Evolutionary conservation across 352 stramenopile species (phyloP).

Genomic region (Nothophytophthora sp.): DNA sequence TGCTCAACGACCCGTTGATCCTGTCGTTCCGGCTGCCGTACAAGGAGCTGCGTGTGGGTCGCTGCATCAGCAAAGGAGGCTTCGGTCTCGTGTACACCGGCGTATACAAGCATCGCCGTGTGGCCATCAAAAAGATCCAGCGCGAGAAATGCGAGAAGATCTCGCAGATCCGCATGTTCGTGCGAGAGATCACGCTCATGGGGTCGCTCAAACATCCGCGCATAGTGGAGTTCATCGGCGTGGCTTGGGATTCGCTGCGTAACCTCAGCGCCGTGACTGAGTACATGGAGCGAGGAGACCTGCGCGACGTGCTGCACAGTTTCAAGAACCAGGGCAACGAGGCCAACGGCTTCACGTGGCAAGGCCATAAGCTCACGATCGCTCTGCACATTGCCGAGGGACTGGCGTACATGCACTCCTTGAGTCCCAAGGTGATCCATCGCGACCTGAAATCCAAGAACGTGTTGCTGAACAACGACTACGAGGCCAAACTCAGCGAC

Average conservation of each 20-base stretch:
- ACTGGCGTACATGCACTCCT: slow-evolving; percentile 70
- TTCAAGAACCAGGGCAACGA: slow-evolving; percentile 33
- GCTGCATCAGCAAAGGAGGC: slow-evolving; percentile 44
- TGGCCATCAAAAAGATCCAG: slow-evolving; percentile 48
- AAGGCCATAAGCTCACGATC: slow-evolving; percentile 53
- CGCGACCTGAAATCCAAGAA: slow-evolving; percentile 85
- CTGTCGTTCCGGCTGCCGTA: slow-evolving; percentile 39
- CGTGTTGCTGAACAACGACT: slow-evolving; percentile 56
- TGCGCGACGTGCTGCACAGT: slow-evolving; percentile 55
- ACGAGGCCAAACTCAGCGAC: slow-evolving; percentile 75
- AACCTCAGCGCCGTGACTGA: slow-evolving; percentile 66
- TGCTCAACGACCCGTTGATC: slow-evolving; percentile 41
- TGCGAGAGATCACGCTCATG: slow-evolving; percentile 70
- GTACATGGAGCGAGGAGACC: slow-evolving; percentile 77
- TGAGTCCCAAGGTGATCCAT: slow-evolving; percentile 69
- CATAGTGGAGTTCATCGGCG: slow-evolving; percentile 77
- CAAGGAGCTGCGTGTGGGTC: slow-evolving; percentile 33
- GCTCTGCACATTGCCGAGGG: slow-evolving; percentile 65
- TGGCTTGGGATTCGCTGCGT: slow-evolving; percentile 60
- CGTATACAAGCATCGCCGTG: slow-evolving; percentile 30
- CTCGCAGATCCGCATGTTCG: slow-evolving; percentile 37
- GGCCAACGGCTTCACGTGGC: slow-evolving; percentile 38
- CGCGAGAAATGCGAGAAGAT: slow-evolving; percentile 35
- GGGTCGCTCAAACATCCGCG: slow-evolving; percentile 50
- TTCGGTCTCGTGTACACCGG: slow-evolving; percentile 46